Evolutionary conservation across 2,329 filamentous ascomycete genomes (phyloP).

Genomic region (Aspergillus neoniger): DNA sequence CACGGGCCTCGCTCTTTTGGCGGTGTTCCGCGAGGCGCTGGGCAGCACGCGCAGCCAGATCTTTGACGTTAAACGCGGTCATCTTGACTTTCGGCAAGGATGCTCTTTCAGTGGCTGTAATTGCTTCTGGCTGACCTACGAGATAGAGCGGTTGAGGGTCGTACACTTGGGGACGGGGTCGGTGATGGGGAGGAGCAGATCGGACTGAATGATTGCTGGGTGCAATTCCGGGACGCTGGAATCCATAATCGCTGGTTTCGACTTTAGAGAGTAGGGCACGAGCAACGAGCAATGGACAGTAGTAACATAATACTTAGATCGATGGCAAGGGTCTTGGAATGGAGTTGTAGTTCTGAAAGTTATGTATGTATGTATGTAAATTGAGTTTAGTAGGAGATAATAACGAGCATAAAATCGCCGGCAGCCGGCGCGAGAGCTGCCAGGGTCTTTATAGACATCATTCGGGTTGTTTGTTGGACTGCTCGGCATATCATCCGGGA

Average conservation of each 20-base stretch:
- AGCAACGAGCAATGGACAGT: neutral
- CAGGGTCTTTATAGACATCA: neutral
- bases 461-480: neutral
- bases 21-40: neutral
- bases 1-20: neutral
- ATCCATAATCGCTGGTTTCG: conserved; percentile 8
- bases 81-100: neutral
- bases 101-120: neutral
- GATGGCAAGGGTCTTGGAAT: neutral
- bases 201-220: conserved; percentile 5
- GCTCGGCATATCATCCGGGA: conserved; percentile 3
- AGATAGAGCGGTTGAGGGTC: neutral
- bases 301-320: conserved; percentile 1
- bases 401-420: neutral
- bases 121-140: neutral
- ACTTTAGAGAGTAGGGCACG: neutral
- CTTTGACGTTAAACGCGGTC: neutral
- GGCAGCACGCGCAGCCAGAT: neutral
- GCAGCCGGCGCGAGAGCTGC: neutral
- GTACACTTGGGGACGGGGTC: neutral
- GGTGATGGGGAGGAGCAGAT: neutral
- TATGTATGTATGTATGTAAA: neutral
- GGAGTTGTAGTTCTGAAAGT: neutral
- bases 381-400: neutral
- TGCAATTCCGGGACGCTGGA: conserved; percentile 6